Evolutionary conservation across 2,329 filamentous ascomycete species (phyloP), one percentile per base, ranked within the genome.

Genomic region (Parastagonospora nodorum): DNA sequence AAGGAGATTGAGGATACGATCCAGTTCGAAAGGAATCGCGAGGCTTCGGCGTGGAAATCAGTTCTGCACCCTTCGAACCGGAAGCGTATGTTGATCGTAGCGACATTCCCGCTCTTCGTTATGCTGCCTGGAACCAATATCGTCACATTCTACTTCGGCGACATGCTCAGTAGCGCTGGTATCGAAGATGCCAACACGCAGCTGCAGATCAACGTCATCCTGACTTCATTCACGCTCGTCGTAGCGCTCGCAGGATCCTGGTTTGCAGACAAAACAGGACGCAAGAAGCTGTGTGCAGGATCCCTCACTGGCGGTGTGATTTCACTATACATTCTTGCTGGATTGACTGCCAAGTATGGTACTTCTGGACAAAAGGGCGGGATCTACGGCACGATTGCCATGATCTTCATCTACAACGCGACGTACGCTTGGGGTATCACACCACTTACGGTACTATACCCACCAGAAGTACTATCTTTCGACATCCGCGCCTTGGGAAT

Each of bases 1-100:
- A 76, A 75, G 33, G 80, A 84, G 56, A 80, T 82, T 54, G 63
- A 79, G 29, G 79, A 82, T 53, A 75, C 78, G 33, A 71, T 79
- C 39, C 67, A 68, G 6, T 58, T 46, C 36, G 57, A 62, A 41
- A 55, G 51, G 37, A 48, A 60, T 29, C 60, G 57, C 38, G 49
- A 60, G 31, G 39, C 53, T 2, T 50, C 50, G 11, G 12, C 49
- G 3, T 28, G 33, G n/a, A 52, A 63, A 37, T 47, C 57, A 10
- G 27, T 58, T 4, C 27, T 56, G 4, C 48, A 55, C 19, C 48
- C 50, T 2, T 43, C 40, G 2, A 76, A 77, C 46, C 63, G 74
- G 29, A 69, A 73, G 33, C 65, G 77, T 2, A 51, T 78, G 2
- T 65, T 74, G 27, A 74, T 79, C 48, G 47, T 50, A 4, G 14